Conservation (phyloP, 2,329 filamentous ascomycete genomes). For the Plenodomus biglobosus region DNA sequence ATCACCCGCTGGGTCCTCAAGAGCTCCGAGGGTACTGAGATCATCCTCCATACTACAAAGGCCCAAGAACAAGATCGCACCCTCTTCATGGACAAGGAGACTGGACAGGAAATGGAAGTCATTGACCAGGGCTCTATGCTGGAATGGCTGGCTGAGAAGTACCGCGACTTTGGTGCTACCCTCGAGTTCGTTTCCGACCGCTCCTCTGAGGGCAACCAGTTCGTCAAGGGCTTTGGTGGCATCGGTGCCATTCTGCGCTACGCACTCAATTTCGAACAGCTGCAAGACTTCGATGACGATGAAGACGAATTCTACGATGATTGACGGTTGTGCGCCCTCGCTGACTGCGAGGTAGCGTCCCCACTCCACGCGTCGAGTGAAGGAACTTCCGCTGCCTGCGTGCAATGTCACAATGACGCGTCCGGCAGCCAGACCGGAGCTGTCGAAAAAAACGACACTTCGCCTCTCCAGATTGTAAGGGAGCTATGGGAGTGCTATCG, state of each 20-base stretch:
- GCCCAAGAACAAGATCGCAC: constrained; percentile 75
- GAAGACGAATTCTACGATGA: constrained; percentile 90
- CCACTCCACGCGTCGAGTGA: constrained; percentile 57
- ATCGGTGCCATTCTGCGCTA: constrained; percentile 97
- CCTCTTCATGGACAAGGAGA: constrained; percentile 92
- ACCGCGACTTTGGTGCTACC: constrained; percentile 94
- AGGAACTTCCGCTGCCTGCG: constrained; percentile 57
- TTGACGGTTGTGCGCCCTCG: constrained; percentile 91
- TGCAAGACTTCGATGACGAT: constrained; percentile 78
- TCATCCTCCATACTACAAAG: constrained; percentile 86
- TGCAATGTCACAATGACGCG: constrained; percentile 38
- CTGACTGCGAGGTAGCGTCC: constrained; percentile 80
- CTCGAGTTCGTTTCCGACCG: constrained; percentile 98
- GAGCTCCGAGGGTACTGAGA: constrained; percentile 69
- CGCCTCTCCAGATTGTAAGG: constrained; percentile 47
- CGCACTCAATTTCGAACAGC: constrained; percentile 99
- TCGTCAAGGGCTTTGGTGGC: constrained; percentile 98
- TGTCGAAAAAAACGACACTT: constrained; percentile 36
- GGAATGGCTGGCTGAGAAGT: constrained; percentile 99
- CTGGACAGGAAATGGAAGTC: constrained; percentile 96
- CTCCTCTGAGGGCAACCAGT: constrained; percentile 98
- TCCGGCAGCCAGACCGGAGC: constrained; percentile 30
- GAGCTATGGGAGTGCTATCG: constrained; percentile 36
- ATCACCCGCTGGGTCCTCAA: constrained; percentile 91
- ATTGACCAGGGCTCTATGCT: constrained; percentile 86